Base-by-base conservation (phyloP, 768 basidiomycete genomes). In the Lentinula sp. region DNA sequence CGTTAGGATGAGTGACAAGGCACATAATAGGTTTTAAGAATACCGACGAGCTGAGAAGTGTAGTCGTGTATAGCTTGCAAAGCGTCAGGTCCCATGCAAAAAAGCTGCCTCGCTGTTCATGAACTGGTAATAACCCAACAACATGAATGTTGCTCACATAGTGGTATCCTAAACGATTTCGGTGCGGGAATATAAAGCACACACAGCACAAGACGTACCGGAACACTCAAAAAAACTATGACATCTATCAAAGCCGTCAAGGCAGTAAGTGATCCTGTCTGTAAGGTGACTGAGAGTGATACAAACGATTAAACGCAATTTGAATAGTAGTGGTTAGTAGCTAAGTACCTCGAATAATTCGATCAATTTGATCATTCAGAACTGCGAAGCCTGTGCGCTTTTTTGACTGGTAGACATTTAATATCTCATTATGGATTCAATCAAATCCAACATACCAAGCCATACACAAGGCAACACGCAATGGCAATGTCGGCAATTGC, bases 181-280 rank as follows among this genome's bases (percentile, higher is more conserved):
- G 8, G 10, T 49, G 15, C 42, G 35, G 13, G 9, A 34, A 49
- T 40, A 15, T 11, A 35, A 7, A 43, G 16, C 6, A 31, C 5
- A 16, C 8, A 21, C 21, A 13, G 21, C 15, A 28, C 49, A 59
- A 21, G 34, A 60, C 59, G 4, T 43, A 60, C 59, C 18, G 59
- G 37, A 52, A 60, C 59, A 42, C 59, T 60, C 31, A 60, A n/a
- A 15, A 60, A 60, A 15, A 60, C 59, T 3, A 60, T 60, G n/a
- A 28, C 50, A 51, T 60, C 59, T 15, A 40, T 40, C 21, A 60
- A 37, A 0, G 59, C 50, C 10, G 59, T 40, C 23, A 60, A 28
- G 16, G 59, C 50, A 4, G 59, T 60, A 43, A 60, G 48, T 8
- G 59, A 42, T 60, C 59, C 59, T 49, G 59, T 60, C 50, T 60